Evolutionary conservation across 495 filamentous ascomycete species (phyloP), one percentile per base, ranked within the genome.

Genomic region (Hypoxylon subgilvum): DNA sequence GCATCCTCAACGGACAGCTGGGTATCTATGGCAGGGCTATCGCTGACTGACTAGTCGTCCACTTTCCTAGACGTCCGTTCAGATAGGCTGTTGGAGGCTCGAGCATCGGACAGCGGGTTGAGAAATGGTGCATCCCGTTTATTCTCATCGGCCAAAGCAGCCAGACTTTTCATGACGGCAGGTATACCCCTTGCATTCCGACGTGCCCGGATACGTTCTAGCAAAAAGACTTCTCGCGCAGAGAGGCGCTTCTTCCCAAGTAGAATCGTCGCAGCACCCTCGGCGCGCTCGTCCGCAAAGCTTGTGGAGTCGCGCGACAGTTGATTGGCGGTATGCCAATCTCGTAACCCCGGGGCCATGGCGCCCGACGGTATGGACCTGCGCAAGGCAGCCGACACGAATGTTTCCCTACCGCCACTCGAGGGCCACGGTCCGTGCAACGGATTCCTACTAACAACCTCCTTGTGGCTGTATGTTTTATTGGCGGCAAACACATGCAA

Each of bases 321-420:
- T 60, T 71, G 68, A n/a, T 70, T 72, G 47, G 69, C 69, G 3
- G 69, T 74, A 44, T 80, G 73, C 80, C 80, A 83, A 46, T 81
- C 79, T 16, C 47, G 51, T 23, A 82, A 55, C 2, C 72, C 79
- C n/a, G 53, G 56, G 19, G 61, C 50, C 52, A 72, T 73, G 16
- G 72, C 62, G 13, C 66, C 67, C 2, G 56, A 32, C 1, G 78
- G 75, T n/a, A 80, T 45, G n/a, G 61, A 44, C 12, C 32, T 48
- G 17, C 59, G 30, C 43, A 83, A 62, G 3, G 67, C 68, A 3
- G 69, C 55, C 0, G 62, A 72, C 2, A 72, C 52, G 40, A 72
- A 70, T 0, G 57, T 52, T 12, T 64, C 47, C n/a, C 54, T 57
- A 12, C 18, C 23, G n/a, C 14, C 35, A 47, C 39, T 67, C 8